A percentile compares a stretch with the other conserved stretches of the same genome.
Conservation (phyloP, 768 basidiomycete genomes). For the Xerocomellus chrysenteron region DNA sequence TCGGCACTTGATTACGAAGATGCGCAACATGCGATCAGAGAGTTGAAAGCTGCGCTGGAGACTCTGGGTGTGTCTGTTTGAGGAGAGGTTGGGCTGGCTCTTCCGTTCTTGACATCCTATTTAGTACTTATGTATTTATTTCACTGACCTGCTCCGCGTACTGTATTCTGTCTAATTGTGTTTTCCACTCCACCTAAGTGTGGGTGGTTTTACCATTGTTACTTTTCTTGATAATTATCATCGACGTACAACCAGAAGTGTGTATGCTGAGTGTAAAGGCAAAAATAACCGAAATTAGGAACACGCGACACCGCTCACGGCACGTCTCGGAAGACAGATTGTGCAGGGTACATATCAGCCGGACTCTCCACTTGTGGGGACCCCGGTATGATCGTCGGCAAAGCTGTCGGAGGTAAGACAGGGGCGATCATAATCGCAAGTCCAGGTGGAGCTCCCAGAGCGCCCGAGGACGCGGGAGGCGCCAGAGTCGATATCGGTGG, state of each 20-base stretch:
- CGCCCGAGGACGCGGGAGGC: not conserved
- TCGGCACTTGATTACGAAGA: conserved; percentile 97
- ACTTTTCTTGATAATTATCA: conserved; percentile 3
- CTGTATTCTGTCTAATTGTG: not conserved
- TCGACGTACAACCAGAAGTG: not conserved
- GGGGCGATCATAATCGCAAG: conserved; percentile 6
- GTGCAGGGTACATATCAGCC: conserved; percentile 20
- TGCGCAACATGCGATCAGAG: conserved; percentile 77
- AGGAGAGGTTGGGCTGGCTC: conserved; percentile 8
- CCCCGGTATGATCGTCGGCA: conserved; percentile 22
- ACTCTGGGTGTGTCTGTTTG: conserved; percentile 52
- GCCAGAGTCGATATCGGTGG: conserved; percentile 23
- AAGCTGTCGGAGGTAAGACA: conserved; percentile 6
- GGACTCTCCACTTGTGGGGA: conserved; percentile 34
- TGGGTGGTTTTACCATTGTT: not conserved
- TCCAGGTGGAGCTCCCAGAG: not conserved
- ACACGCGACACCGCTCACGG: not conserved
- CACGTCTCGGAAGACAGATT: conserved; percentile 8
- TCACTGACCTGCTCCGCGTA: not conserved
- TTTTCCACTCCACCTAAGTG: not conserved
- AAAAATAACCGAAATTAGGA: not conserved
- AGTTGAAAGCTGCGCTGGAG: conserved; percentile 74
- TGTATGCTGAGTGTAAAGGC: not conserved
- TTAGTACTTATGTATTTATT: conserved; percentile 7
- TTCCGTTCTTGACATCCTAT: not conserved